phyloP scores from a whole-genome alignment of 331 rosid genomes.

The Telfairia occidentalis region DNA sequence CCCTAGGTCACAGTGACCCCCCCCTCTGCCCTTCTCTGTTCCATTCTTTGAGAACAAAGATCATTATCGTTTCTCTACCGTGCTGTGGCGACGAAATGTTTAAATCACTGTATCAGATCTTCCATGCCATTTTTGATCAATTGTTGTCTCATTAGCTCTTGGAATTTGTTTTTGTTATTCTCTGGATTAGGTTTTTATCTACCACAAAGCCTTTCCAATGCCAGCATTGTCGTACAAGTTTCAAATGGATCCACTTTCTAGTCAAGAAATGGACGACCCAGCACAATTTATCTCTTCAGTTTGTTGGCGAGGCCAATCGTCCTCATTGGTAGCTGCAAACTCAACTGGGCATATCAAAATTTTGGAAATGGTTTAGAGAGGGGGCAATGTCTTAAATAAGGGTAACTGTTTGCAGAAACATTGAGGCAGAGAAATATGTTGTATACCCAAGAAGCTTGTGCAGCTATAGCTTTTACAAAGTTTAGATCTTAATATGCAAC shows the following conservation, averaged over 20 bases:
- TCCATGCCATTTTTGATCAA: neutral
- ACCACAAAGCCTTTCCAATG: conserved; percentile 97
- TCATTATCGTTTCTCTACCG: neutral
- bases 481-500: conserved; percentile 26
- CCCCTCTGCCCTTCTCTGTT: neutral
- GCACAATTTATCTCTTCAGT: conserved; percentile 78
- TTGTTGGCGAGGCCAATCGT: conserved; percentile 88
- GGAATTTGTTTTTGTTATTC: conserved; percentile 10
- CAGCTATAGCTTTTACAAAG: conserved; percentile 21
- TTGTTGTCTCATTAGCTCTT: neutral
- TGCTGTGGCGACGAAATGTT: neutral
- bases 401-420: neutral
- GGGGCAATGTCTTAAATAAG: conserved; percentile 19
- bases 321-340: conserved; percentile 83
- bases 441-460: conserved; percentile 23
- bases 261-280: conserved; percentile 57
- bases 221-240: conserved; percentile 83
- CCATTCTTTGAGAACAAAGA: neutral
- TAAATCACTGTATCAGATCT: neutral
- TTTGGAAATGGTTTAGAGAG: conserved; percentile 68
- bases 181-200: conserved; percentile 61
- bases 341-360: conserved; percentile 88
- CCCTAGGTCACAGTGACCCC: neutral
- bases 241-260: conserved; percentile 61
- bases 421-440: conserved; percentile 21